Percentiles rank a stretch among this genome's conserved stretches.
These are phyloP conservation scores for Lignosus rhinocerotis DNA, from an alignment of 1,284 basidiomycete species.

Conservation along the genomic window DNA sequence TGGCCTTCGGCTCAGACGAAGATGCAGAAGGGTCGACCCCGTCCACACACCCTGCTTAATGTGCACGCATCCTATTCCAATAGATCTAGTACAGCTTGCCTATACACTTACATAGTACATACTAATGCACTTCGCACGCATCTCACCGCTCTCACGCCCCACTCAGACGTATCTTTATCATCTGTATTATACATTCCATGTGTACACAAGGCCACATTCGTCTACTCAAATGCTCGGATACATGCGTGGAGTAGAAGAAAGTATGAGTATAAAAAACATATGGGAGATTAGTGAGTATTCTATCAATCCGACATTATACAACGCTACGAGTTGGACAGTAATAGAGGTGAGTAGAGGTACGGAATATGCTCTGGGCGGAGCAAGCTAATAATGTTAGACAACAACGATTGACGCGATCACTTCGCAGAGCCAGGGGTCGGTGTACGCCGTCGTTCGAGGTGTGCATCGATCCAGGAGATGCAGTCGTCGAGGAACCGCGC, in stretches of 20 bases:
- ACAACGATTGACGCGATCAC: background rate
- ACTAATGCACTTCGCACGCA: background rate
- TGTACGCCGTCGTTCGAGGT: background rate
- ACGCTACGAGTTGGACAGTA: no score
- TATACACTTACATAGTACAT: background rate
- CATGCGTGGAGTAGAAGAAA: background rate
- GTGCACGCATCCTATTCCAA: background rate
- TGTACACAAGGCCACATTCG: background rate
- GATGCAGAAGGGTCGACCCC: background rate
- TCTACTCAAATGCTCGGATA: no score
- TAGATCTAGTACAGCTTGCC: background rate
- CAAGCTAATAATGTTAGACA: no score
- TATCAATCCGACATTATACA: no score
- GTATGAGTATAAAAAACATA: background rate
- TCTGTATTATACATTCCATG: background rate
- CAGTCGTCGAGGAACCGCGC: slow-evolving; percentile 57
- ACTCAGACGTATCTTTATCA: background rate
- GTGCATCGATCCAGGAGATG: slow-evolving; percentile 46
- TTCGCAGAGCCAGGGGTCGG: no score
- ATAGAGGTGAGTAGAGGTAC: no score
- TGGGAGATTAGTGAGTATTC: no score
- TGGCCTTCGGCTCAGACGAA: slow-evolving; percentile 35
- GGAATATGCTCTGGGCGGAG: no score
- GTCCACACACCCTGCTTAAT: background rate
- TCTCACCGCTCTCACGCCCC: background rate